These are phyloP conservation scores for Epichloe glyceriae DNA, from an alignment of 2,329 filamentous ascomycete species.

Conservation along the genomic window DNA sequence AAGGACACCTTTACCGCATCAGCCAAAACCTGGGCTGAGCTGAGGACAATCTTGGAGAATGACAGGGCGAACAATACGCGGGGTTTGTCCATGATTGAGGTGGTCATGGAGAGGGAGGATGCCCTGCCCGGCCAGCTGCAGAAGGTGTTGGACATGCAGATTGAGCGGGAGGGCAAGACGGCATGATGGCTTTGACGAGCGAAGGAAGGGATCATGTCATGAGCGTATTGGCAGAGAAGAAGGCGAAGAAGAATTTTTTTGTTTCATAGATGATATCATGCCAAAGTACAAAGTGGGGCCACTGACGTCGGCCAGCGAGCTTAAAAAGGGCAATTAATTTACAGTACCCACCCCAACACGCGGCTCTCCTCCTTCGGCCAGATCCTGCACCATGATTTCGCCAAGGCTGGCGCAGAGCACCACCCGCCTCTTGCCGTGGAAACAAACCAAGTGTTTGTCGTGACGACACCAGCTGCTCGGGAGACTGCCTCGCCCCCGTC, in stretches of 20 bases:
- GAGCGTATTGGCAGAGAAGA: neutral
- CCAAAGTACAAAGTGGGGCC: neutral
- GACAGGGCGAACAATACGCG: neutral
- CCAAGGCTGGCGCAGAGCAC: constrained; percentile 36
- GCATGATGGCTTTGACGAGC: neutral
- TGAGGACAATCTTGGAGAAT: neutral
- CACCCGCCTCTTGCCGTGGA: constrained; percentile 40
- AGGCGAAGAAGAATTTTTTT: neutral
- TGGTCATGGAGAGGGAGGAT: constrained; percentile 7
- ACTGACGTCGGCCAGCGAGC: no score
- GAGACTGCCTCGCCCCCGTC: constrained; percentile 50
- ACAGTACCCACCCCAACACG: no score
- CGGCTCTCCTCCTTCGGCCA: constrained; percentile 28
- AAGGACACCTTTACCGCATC: constrained; percentile 5
- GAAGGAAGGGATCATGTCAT: neutral
- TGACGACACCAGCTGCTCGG: constrained; percentile 59
- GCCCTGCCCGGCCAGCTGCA: constrained; percentile 4
- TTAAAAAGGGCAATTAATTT: no score
- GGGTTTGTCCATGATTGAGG: constrained; percentile 7
- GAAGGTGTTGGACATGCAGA: constrained; percentile 5
- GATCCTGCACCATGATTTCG: constrained; percentile 38
- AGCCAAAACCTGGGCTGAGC: constrained; percentile 5
- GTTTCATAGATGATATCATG: neutral
- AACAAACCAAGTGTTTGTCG: constrained; percentile 41
- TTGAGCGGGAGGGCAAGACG: neutral